phyloP scores from a whole-genome alignment of 768 basidiomycete species.

The Terana coerulea region DNA sequence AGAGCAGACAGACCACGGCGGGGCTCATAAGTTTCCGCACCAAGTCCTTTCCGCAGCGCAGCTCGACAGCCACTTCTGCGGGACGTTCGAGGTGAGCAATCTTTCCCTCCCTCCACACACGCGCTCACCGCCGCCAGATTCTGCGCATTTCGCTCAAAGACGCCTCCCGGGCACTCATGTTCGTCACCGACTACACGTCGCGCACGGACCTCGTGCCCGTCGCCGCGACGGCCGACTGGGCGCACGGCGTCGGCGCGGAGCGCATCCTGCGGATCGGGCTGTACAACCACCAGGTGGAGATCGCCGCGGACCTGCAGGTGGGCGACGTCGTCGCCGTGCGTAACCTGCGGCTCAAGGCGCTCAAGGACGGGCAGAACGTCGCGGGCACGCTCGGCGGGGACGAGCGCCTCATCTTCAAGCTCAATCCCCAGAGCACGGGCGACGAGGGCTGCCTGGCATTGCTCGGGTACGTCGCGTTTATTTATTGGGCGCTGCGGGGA shows the following conservation, averaged over 20 bases:
- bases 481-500: not conserved
- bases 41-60: slow-evolving; percentile 45
- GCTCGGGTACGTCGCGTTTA: slow-evolving; percentile 32
- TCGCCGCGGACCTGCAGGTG: slow-evolving; percentile 32
- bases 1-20: slow-evolving; percentile 23
- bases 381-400: slow-evolving; percentile 46
- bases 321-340: slow-evolving; percentile 46
- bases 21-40: slow-evolving; percentile 36
- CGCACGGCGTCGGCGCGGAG: slow-evolving; percentile 46
- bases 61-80: slow-evolving; percentile 44
- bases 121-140: slow-evolving; percentile 33
- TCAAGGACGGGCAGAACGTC: slow-evolving; percentile 28
- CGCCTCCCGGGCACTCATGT: slow-evolving; percentile 37
- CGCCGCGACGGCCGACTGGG: slow-evolving; percentile 21
- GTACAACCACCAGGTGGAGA: slow-evolving; percentile 42
- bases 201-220: slow-evolving; percentile 39
- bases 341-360: slow-evolving; percentile 47
- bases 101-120: not conserved
- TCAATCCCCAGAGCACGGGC: slow-evolving; percentile 34
- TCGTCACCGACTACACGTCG: slow-evolving; percentile 64
- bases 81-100: slow-evolving; percentile 51
- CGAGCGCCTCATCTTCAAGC: slow-evolving; percentile 39
- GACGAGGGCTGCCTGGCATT: slow-evolving; percentile 41
- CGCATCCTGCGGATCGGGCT: slow-evolving; percentile 50
- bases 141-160: slow-evolving; percentile 36